Conservation (phyloP, 257 asterid species). For the Anisodus tanguticus region DNA sequence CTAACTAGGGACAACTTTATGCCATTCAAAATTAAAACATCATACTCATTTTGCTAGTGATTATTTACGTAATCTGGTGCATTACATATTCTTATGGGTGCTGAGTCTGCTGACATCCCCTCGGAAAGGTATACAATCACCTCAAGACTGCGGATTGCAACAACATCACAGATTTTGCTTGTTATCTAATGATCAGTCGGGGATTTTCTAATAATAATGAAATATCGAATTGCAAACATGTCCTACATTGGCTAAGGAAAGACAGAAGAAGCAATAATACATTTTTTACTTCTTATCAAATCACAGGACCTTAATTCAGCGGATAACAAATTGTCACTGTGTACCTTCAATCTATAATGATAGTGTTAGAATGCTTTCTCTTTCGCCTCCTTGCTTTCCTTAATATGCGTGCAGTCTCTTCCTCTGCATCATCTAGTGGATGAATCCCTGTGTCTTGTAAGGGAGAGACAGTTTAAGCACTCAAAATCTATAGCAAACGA, state of each 20-base stretch:
- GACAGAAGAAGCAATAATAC: neutral
- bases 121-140: neutral
- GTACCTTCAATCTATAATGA: slow-evolving; percentile 73
- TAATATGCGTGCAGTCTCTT: slow-evolving; percentile 70
- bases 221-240: neutral
- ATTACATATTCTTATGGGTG: slow-evolving; percentile 3
- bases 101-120: neutral
- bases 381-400: slow-evolving; percentile 88
- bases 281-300: slow-evolving; percentile 5
- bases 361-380: slow-evolving; percentile 69
- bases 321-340: neutral
- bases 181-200: neutral
- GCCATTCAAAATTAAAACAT: neutral
- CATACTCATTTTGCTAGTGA: neutral
- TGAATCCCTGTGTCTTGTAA: slow-evolving; percentile 41
- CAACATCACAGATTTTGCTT: neutral
- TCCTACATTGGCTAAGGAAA: slow-evolving; percentile 16
- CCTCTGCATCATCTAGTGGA: slow-evolving; percentile 56
- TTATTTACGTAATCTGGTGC: neutral
- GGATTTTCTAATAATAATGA: neutral
- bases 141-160: neutral
- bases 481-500: slow-evolving; percentile 14
- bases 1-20: slow-evolving; percentile 15
- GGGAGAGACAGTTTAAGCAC: slow-evolving; percentile 27
- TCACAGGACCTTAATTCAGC: slow-evolving; percentile 5